Conservation (phyloP, 139 green algal species). For the Ulvella scutata region DNA sequence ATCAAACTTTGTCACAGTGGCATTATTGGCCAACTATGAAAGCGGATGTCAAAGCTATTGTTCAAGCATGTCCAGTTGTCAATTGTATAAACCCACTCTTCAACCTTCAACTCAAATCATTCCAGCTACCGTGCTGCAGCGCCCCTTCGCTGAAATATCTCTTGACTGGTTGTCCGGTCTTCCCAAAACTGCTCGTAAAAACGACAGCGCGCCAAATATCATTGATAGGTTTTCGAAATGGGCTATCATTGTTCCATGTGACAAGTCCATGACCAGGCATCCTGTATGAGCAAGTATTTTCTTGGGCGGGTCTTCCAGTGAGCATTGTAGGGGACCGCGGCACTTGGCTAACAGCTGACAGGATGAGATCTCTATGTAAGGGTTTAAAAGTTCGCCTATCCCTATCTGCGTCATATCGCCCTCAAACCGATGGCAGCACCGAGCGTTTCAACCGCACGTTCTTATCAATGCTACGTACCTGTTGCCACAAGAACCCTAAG, state of each 20-base stretch:
- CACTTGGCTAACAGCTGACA: background rate
- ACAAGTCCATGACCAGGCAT: background rate
- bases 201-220: background rate
- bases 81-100: background rate
- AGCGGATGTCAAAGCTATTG: background rate
- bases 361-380: background rate
- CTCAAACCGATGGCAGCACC: too few relatives aligned
- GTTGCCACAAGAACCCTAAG: too few relatives aligned
- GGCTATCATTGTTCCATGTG: background rate
- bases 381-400: too few relatives aligned
- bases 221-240: background rate
- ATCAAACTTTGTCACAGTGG: background rate
- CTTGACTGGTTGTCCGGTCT: background rate
- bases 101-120: background rate
- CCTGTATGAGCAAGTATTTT: background rate
- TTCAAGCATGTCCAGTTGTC: background rate
- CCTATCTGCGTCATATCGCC: too few relatives aligned
- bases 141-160: background rate
- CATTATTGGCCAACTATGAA: conserved; percentile 1
- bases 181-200: background rate
- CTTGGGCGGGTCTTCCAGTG: background rate
- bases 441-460: too few relatives aligned
- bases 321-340: background rate
- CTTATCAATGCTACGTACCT: too few relatives aligned
- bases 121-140: background rate